Base-by-base conservation (phyloP, 2,329 filamentous ascomycete genomes). In the Emmonsiellopsis sp. region DNA sequence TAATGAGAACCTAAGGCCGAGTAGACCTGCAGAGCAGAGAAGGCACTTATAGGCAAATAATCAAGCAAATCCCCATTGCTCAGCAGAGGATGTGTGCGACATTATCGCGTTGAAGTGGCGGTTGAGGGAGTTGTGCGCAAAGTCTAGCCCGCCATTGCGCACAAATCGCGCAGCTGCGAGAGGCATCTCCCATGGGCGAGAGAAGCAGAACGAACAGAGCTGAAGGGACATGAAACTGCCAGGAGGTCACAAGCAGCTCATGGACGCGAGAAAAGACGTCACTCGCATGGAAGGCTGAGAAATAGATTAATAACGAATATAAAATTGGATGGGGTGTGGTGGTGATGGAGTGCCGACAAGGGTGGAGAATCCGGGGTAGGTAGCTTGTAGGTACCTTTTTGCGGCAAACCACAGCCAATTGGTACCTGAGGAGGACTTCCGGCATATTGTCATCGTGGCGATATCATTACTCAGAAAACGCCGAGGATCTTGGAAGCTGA, bases 131-230 rank as follows among this genome's bases (percentile, higher is more conserved):
- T 49, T 49, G 36, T 49, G 48, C 48, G 13, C 10, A 32, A 14
- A 14, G 9, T 13, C 21, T 42, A 13, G n/a, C 7, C 48, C 31
- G 21, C n/a, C 27, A 17, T 27, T 27, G 21, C 46, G 56, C 56
- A 58, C 56, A 58, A 58, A 58, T 56, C 40, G 48, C 56, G 56
- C 56, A 56, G 11, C 39, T 11, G 27, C 36, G 46, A 51, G 14
- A 21, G 21, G 53, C 14, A 6, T 32, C 21, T 27, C n/a, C 11
- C 36, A n/a, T 17, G 37, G 8, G n/a, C 36, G 34, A 36, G 27
- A 42, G 40, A 21, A 50, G 31, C 21, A 13, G 6, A 21, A 37
- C 17, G 46, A 33, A 51, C 5, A 13, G 14, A 17, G 42, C n/a
- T 14, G 39, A 43, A 47, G 27, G 32, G 11, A 34, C 49, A 11